These are phyloP conservation scores for Dioscorea alata DNA, from an alignment of 106 monocot genomes.

Conservation along the genomic window DNA sequence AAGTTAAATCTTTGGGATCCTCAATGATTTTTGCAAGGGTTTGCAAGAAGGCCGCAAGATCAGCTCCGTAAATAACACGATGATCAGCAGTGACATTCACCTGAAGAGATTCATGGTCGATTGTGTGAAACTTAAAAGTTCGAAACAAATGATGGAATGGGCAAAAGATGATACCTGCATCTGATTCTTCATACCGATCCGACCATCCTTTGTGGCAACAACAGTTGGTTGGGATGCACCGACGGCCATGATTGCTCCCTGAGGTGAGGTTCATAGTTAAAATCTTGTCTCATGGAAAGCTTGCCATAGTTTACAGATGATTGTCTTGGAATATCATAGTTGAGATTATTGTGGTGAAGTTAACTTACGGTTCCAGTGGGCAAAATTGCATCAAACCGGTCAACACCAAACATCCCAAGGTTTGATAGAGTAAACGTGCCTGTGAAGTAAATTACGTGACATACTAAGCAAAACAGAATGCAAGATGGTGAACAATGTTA, in stretches of 20 bases:
- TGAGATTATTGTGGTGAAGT: slow-evolving; percentile 40
- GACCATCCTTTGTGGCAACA: slow-evolving; percentile 65
- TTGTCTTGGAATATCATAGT: no score
- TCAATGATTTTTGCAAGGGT: slow-evolving; percentile 70
- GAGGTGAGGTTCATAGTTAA: slow-evolving; percentile 3
- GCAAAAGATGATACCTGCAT: slow-evolving; percentile 61
- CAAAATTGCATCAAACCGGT: slow-evolving; percentile 82
- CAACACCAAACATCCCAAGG: slow-evolving; percentile 91
- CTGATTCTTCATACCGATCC: slow-evolving; percentile 73
- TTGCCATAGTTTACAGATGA: no score
- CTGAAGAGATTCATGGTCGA: slow-evolving; percentile 22
- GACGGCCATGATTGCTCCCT: slow-evolving; percentile 95
- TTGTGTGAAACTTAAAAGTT: background rate
- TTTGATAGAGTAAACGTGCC: slow-evolving; percentile 92
- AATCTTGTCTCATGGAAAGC: no score
- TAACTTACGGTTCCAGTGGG: slow-evolving; percentile 79
- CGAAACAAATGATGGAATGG: no score
- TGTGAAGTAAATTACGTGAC: slow-evolving; percentile 11
- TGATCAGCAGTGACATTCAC: slow-evolving; percentile 91
- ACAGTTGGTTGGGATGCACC: slow-evolving; percentile 72
- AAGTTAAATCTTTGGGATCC: slow-evolving; percentile 76
- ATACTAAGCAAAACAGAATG: background rate
- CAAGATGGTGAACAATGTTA: background rate
- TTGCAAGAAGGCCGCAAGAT: slow-evolving; percentile 79
- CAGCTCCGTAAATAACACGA: slow-evolving; percentile 77